Conservation (phyloP, 495 filamentous ascomycete species). For the Barbatosphaeria neglecta region DNA sequence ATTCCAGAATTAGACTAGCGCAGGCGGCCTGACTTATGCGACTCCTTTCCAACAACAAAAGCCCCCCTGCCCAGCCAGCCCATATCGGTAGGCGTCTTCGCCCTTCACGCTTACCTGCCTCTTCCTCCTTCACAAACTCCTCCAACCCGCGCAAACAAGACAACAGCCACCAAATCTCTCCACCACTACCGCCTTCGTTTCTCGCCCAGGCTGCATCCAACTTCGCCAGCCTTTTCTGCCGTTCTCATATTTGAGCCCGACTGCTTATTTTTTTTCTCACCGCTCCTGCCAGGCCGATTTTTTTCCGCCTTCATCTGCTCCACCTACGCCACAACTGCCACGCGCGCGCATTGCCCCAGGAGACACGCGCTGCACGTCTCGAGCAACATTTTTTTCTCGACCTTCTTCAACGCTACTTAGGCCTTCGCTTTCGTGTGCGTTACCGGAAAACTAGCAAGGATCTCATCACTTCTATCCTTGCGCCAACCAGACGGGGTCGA, state of each 20-base stretch:
- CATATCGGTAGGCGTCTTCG: too few species aligned
- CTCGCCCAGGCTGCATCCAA: slow-evolving; percentile 27
- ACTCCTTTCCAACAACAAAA: background rate
- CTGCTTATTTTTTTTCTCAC: background rate
- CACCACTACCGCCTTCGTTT: slow-evolving; percentile 8
- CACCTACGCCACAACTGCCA: slow-evolving; percentile 5
- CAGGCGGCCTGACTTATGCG: background rate
- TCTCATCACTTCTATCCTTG: too few species aligned
- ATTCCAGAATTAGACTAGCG: background rate
- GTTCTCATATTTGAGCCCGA: background rate
- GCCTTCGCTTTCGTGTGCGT: too few species aligned
- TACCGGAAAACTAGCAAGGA: too few species aligned
- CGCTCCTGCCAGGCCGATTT: background rate
- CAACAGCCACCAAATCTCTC: background rate
- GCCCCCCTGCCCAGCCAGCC: too few species aligned
- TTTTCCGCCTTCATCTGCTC: slow-evolving; percentile 6
- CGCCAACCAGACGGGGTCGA: too few species aligned
- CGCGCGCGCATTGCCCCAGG: background rate
- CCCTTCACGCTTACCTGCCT: slow-evolving; percentile 14
- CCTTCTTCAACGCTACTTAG: too few species aligned
- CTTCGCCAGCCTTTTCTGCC: slow-evolving; percentile 23
- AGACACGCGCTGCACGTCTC: background rate
- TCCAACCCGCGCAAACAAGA: slow-evolving; percentile 5
- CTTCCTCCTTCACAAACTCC: slow-evolving; percentile 9
- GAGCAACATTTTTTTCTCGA: too few species aligned